phyloP scores from a whole-genome alignment of 768 basidiomycete species.

The Boletellus ananiceps region DNA sequence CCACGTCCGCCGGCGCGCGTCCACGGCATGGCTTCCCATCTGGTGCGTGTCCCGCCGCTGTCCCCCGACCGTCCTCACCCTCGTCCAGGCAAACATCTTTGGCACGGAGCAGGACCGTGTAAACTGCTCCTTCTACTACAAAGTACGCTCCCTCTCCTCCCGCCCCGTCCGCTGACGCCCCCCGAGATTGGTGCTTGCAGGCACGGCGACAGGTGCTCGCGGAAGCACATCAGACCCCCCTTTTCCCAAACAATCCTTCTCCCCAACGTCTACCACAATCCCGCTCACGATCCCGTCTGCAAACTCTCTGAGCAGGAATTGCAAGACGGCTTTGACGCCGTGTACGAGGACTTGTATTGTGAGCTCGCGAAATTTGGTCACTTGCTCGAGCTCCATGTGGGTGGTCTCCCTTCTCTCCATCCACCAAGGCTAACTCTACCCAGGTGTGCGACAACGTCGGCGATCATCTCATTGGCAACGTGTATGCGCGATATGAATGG shows the following conservation, averaged over 20 bases:
- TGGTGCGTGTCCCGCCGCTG: constrained; percentile 41
- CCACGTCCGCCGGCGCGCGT: background rate
- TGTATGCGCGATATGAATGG: constrained; percentile 98
- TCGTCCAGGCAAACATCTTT: constrained; percentile 82
- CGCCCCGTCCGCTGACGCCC: constrained; percentile 4
- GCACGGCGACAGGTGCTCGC: constrained; percentile 96
- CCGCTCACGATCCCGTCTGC: constrained; percentile 88
- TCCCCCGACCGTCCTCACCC: constrained; percentile 1
- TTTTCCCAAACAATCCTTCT: constrained; percentile 96
- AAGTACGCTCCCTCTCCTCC: constrained; percentile 44
- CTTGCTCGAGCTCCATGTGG: constrained; percentile 88
- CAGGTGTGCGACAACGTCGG: constrained; percentile 98
- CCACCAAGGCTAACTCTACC: background rate
- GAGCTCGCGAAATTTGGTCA: constrained; percentile 95
- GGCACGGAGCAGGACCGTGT: constrained; percentile 94
- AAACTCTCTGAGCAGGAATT: constrained; percentile 83
- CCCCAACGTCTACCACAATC: constrained; percentile 98
- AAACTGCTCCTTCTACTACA: constrained; percentile 99
- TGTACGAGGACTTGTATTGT: constrained; percentile 94
- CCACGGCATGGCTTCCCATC: constrained; percentile 61
- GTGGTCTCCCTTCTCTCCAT: constrained; percentile 23
- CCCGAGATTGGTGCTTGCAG: constrained; percentile 93
- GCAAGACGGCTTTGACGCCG: constrained; percentile 88
- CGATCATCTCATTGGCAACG: constrained; percentile 97
- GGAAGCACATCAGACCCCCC: constrained; percentile 96